These are phyloP conservation scores for Fusarium sororula DNA, from an alignment of 2,329 filamentous ascomycete species.

Conservation along the genomic window DNA sequence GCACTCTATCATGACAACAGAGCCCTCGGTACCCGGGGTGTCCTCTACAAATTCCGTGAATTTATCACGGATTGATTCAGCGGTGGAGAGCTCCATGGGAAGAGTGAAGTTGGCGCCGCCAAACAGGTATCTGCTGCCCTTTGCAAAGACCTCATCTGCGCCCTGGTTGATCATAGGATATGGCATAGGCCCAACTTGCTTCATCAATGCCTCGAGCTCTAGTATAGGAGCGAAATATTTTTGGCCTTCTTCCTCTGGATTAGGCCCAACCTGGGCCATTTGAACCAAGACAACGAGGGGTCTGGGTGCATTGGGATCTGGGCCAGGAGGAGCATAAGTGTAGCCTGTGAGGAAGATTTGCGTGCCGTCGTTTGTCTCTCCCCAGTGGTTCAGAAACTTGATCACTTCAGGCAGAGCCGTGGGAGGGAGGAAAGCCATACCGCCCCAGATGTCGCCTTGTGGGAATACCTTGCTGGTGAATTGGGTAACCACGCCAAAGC, in stretches of 20 bases:
- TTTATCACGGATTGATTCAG: slow-evolving; percentile 27
- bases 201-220: slow-evolving; percentile 48
- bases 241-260: slow-evolving; percentile 28
- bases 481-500: slow-evolving; percentile 54
- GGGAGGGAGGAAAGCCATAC: slow-evolving; percentile 39
- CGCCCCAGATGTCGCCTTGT: slow-evolving; percentile 47
- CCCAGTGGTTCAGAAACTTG: slow-evolving; percentile 44
- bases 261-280: slow-evolving; percentile 32
- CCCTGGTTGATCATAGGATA: slow-evolving; percentile 53
- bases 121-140: slow-evolving; percentile 50
- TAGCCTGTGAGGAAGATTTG: slow-evolving; percentile 32
- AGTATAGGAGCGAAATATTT: slow-evolving; percentile 49
- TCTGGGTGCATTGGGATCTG: slow-evolving; percentile 33
- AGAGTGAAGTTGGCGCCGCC: slow-evolving; percentile 56
- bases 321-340: slow-evolving; percentile 24
- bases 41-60: slow-evolving; percentile 28
- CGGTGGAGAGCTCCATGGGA: slow-evolving; percentile 46
- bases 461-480: slow-evolving; percentile 48
- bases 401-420: slow-evolving; percentile 43
- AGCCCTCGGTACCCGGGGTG: slow-evolving; percentile 19
- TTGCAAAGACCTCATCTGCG: slow-evolving; percentile 48
- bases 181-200: slow-evolving; percentile 51
- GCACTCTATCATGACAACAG: slow-evolving; percentile 33
- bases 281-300: slow-evolving; percentile 27
- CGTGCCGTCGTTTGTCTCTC: slow-evolving; percentile 38